Evolutionary conservation across 75 land plant species (phyloP).

Genomic region (Ceratopteris richardii): DNA sequence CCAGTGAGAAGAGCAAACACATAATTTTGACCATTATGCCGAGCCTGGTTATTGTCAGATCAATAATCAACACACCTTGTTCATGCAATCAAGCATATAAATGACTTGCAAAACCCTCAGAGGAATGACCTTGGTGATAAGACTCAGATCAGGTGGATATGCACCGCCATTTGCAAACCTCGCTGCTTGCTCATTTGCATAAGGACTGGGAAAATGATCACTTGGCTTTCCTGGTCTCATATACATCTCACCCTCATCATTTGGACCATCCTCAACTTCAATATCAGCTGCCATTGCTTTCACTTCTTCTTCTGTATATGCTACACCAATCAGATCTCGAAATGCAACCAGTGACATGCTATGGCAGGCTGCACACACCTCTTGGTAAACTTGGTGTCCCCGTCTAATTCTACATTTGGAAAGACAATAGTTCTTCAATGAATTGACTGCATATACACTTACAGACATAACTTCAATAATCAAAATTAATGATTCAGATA

Average conservation of each 20-base stretch:
- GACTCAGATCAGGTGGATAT: conserved; percentile 94
- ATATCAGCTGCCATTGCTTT: conserved; percentile 95
- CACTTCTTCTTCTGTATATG: conserved; percentile 91
- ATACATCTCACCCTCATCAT: too few species aligned
- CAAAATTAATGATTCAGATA: too few species aligned
- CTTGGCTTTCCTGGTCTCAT: too few species aligned
- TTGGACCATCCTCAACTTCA: conserved; percentile 92
- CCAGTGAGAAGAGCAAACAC: conserved; percentile 91
- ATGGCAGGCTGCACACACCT: conserved; percentile 98
- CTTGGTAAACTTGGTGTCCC: conserved; percentile 92
- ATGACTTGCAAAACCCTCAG: too few species aligned
- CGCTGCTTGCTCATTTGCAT: conserved; percentile 94
- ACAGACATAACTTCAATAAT: too few species aligned
- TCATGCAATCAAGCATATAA: too few species aligned
- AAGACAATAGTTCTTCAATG: too few species aligned
- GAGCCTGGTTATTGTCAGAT: conserved; percentile 46
- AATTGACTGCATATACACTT: too few species aligned
- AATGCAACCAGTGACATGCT: conserved; percentile 82
- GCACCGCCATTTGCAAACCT: conserved; percentile 98
- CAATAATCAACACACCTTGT: not conserved
- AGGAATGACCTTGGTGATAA: conserved; percentile 87
- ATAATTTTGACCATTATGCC: conserved; percentile 94
- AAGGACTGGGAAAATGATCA: conserved; percentile 88
- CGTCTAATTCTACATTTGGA: conserved; percentile 91
- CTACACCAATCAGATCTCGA: conserved; percentile 93